phyloP scores from a whole-genome alignment of 805 yeast genomes.

The Candida sithepensis region DNA sequence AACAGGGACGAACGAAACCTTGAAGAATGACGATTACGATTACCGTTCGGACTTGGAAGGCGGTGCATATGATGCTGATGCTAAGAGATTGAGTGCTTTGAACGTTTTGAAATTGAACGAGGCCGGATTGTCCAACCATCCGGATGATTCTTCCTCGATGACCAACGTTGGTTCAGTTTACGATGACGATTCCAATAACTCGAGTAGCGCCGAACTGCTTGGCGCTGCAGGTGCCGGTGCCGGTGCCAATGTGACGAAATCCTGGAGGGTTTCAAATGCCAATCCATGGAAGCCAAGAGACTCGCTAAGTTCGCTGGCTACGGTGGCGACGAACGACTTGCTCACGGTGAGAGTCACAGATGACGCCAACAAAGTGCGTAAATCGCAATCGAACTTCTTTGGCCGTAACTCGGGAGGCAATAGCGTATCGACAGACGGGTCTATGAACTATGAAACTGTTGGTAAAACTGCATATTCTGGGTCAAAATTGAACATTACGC shows the following conservation, averaged over 20 bases:
- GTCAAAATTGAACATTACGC: constrained; percentile 1
- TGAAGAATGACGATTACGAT: constrained; percentile 27
- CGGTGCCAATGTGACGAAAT: constrained; percentile 40
- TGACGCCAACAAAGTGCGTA: constrained; percentile 42
- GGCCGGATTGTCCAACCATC: constrained; percentile 26
- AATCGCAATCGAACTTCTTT: constrained; percentile 29
- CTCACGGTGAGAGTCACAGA: constrained; percentile 76
- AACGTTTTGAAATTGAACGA: constrained; percentile 51
- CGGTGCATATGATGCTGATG: constrained; percentile 18
- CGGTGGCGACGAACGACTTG: constrained; percentile 82
- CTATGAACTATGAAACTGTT: background rate
- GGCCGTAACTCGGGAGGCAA: constrained; percentile 26
- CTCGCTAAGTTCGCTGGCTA: constrained; percentile 69
- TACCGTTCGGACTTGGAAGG: constrained; percentile 15
- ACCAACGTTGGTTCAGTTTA: constrained; percentile 44
- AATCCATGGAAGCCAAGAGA: constrained; percentile 48
- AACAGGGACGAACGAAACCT: constrained; percentile 19
- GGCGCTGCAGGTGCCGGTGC: constrained; percentile 5
- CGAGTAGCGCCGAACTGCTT: constrained; percentile 12
- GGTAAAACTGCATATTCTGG: background rate
- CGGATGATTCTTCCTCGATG: constrained; percentile 44
- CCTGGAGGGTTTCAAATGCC: constrained; percentile 53
- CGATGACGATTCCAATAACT: constrained; percentile 20
- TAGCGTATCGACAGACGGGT: constrained; percentile 37
- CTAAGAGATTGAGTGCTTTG: constrained; percentile 43